A percentile compares a stretch with the other conserved stretches of the same genome.
phyloP scores from a whole-genome alignment of 1,284 basidiomycete genomes.

The Mycosarcoma mackinlayi region DNA sequence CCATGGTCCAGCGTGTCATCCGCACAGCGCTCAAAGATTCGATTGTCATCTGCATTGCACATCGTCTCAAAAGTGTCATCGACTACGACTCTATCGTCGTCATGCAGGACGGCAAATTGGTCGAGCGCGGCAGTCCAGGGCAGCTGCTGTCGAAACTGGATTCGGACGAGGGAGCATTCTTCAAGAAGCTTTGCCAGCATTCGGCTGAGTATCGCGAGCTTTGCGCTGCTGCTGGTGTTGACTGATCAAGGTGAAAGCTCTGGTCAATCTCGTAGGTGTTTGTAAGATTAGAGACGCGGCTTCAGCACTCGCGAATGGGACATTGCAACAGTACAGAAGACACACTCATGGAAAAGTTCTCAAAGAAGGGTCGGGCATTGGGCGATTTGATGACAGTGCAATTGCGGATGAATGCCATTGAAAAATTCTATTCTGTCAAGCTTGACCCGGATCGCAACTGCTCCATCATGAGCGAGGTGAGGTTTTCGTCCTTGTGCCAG shows the following conservation, averaged over 20 bases:
- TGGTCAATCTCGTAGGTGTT: too few relatives aligned
- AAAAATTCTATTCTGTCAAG: slow-evolving; percentile 8
- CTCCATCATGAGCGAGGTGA: slow-evolving; percentile 38
- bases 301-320: too few relatives aligned
- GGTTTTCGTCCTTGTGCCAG: slow-evolving; percentile 27
- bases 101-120: slow-evolving; percentile 46
- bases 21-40: slow-evolving; percentile 46
- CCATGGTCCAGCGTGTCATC: slow-evolving; percentile 48
- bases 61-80: slow-evolving; percentile 45
- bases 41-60: slow-evolving; percentile 69
- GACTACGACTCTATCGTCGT: slow-evolving; percentile 82
- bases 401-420: not conserved
- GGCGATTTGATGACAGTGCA: too few relatives aligned
- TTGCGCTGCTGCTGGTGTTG: slow-evolving; percentile 29
- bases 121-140: slow-evolving; percentile 82
- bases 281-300: too few relatives aligned
- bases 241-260: too few relatives aligned
- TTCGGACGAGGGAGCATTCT: slow-evolving; percentile 18
- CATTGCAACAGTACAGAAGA: not conserved
- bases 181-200: slow-evolving; percentile 36
- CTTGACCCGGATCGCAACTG: slow-evolving; percentile 29
- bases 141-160: slow-evolving; percentile 31
- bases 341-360: not conserved
- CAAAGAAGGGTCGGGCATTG: too few relatives aligned
- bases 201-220: slow-evolving; percentile 38